A percentile compares a stretch with the other conserved stretches of the same genome.
Evolutionary conservation across 2,329 filamentous ascomycete species (phyloP).

Genomic region (Exophiala sideris): DNA sequence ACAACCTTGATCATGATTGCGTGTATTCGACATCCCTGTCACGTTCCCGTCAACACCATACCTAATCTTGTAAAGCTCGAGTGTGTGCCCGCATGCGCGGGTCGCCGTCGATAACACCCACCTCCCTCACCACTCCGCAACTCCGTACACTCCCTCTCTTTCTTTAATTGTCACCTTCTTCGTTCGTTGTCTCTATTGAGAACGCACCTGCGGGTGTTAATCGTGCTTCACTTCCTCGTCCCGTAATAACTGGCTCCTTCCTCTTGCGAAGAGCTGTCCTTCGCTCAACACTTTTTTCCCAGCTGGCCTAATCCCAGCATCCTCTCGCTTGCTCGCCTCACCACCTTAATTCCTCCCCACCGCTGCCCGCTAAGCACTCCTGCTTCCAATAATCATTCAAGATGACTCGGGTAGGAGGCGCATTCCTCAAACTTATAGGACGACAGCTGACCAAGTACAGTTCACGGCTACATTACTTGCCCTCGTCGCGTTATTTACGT

Average conservation of each 20-base stretch:
- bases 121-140: neutral
- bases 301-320: neutral
- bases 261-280: constrained; percentile 11
- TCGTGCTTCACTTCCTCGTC: constrained; percentile 10
- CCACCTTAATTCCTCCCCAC: constrained; percentile 5
- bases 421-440: neutral
- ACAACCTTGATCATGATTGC: too few species aligned
- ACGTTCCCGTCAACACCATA: too few species aligned
- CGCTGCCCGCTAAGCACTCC: constrained; percentile 3
- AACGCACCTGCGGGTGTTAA: constrained; percentile 17
- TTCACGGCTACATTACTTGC: constrained; percentile 25
- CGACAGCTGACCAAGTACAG: constrained; percentile 16
- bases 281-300: constrained; percentile 8
- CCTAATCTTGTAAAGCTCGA: too few species aligned
- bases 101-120: neutral
- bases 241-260: constrained; percentile 1
- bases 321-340: constrained; percentile 14
- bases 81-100: neutral
- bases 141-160: constrained; percentile 1
- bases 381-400: neutral
- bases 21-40: too few species aligned
- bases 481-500: constrained; percentile 41
- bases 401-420: constrained; percentile 23
- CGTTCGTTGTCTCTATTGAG: constrained; percentile 6
- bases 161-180: constrained; percentile 10